A percentile compares a stretch with the other conserved stretches of the same genome.
phyloP scores from a whole-genome alignment of 1,139 yeast genomes.

The Zygosaccharomyces pseudobailii region DNA sequence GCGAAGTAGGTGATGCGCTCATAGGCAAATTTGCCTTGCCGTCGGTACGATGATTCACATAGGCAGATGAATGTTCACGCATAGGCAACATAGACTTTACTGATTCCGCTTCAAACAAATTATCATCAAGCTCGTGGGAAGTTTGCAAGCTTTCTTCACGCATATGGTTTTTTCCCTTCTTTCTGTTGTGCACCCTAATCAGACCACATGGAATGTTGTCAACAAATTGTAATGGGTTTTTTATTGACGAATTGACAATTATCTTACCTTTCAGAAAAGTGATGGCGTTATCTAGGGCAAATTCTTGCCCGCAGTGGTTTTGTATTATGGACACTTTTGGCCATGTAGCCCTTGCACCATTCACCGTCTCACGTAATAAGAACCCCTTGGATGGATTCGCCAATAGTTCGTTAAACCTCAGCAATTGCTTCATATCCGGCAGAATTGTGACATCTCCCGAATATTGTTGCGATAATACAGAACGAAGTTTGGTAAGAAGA shows the following conservation, averaged over 20 bases:
- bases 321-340: slow-evolving; percentile 78
- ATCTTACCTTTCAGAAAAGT: slow-evolving; percentile 61
- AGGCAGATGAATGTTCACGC: slow-evolving; percentile 13
- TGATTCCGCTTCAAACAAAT: slow-evolving; percentile 24
- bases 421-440: slow-evolving; percentile 58
- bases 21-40: slow-evolving; percentile 6
- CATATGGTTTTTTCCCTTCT: slow-evolving; percentile 3
- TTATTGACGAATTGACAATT: slow-evolving; percentile 38
- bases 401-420: slow-evolving; percentile 60
- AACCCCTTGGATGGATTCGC: slow-evolving; percentile 78
- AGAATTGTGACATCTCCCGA: slow-evolving; percentile 91
- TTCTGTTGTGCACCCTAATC: slow-evolving; percentile 12
- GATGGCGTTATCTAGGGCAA: slow-evolving; percentile 78
- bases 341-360: slow-evolving; percentile 94
- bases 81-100: slow-evolving; percentile 20
- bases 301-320: slow-evolving; percentile 86
- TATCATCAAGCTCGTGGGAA: slow-evolving; percentile 23
- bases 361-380: slow-evolving; percentile 59
- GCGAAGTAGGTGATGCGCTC: slow-evolving; percentile 8
- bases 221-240: slow-evolving; percentile 28
- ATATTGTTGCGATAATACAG: slow-evolving; percentile 78
- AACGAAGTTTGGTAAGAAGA: slow-evolving; percentile 63
- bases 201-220: slow-evolving; percentile 18
- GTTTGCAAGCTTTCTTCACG: slow-evolving; percentile 8
- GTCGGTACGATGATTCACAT: slow-evolving; percentile 2